phyloP scores from a whole-genome alignment of 2,329 filamentous ascomycete species.

The Paramyrothecium sp. region DNA sequence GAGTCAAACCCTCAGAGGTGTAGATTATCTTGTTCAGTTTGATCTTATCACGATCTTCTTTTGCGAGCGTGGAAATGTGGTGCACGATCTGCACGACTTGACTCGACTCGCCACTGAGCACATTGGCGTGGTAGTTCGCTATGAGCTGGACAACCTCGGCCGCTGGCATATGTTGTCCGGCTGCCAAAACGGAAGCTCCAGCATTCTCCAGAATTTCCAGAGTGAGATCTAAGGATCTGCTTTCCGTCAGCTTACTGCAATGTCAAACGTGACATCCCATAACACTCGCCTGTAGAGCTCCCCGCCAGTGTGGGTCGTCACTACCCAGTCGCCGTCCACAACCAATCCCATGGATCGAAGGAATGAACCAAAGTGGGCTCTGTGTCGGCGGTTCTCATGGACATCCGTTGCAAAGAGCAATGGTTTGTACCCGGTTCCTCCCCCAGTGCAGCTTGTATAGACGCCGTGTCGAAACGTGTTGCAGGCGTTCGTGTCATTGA shows the following conservation, averaged over 20 bases:
- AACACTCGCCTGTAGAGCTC: conserved; percentile 33
- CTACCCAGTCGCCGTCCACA: conserved; percentile 32
- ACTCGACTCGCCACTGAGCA: conserved; percentile 34
- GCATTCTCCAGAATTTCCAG: conserved; percentile 39
- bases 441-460: conserved; percentile 40
- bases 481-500: conserved; percentile 24
- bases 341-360: conserved; percentile 27
- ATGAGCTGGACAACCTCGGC: conserved; percentile 23
- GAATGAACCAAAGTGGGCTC: conserved; percentile 30
- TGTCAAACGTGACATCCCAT: neutral
- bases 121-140: conserved; percentile 31
- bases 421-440: conserved; percentile 26
- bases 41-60: conserved; percentile 16
- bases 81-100: conserved; percentile 35
- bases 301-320: conserved; percentile 34
- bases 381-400: conserved; percentile 38
- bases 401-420: conserved; percentile 39
- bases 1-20: conserved; percentile 38
- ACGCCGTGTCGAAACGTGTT: conserved; percentile 35
- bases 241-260: neutral
- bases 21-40: conserved; percentile 40
- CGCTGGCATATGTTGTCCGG: conserved; percentile 25
- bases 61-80: conserved; percentile 27
- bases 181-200: conserved; percentile 35
- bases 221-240: conserved; percentile 36